Conservation (phyloP, 73 alveolate species). For the Paramecium sonneborni region DNA sequence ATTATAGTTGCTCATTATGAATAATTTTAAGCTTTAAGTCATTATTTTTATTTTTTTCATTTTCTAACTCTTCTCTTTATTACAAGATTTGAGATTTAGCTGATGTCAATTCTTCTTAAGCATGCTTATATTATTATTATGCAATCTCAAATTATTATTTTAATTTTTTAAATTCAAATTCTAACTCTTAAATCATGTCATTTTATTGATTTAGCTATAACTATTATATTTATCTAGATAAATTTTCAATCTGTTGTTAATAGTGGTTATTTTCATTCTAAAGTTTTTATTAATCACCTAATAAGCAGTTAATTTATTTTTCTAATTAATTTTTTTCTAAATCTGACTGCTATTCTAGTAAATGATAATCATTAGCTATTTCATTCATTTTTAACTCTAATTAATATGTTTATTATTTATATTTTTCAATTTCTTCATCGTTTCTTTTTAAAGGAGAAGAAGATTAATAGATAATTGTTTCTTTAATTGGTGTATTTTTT, state of each 20-base stretch:
- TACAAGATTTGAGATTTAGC: not conserved
- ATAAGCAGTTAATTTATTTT: not conserved
- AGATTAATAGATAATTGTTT: not conserved
- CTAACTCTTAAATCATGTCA: not conserved
- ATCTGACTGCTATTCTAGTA: not conserved
- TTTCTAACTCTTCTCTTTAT: not conserved
- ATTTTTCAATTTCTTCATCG: not conserved
- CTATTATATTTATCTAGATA: not conserved
- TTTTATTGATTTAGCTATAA: not conserved
- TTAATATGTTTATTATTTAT: not conserved
- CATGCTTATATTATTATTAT: not conserved
- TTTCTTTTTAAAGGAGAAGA: not conserved
- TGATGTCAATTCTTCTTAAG: not conserved
- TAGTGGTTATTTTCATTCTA: not conserved
- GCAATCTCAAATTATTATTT: not conserved
- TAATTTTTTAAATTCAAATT: not conserved
- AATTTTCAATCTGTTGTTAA: not conserved
- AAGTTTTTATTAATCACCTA: not conserved
- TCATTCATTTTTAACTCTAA: not conserved
- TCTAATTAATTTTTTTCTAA: not conserved
- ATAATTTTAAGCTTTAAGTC: not conserved
- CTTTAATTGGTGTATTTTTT: not conserved
- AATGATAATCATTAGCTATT: not conserved
- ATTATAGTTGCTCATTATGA: not conserved
- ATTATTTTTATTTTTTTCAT: not conserved